Evolutionary conservation across 768 basidiomycete species (phyloP).

Genomic region (Lactifluus subvellereus): DNA sequence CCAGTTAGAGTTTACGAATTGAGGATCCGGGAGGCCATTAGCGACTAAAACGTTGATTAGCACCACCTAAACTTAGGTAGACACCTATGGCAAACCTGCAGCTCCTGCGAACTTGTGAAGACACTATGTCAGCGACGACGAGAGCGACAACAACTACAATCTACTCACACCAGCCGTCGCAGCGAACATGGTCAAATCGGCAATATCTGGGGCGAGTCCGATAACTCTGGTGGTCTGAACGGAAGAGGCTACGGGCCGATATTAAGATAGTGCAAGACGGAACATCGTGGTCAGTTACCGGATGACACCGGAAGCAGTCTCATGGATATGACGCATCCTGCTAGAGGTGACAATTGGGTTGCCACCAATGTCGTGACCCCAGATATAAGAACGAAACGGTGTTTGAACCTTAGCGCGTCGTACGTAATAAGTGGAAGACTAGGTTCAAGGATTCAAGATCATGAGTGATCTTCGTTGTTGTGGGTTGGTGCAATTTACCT

Average conservation of each 20-base stretch:
- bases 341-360: slow-evolving; percentile 52
- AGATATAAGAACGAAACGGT: slow-evolving; percentile 51
- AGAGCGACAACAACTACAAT: slow-evolving; percentile 32
- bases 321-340: slow-evolving; percentile 35
- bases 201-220: slow-evolving; percentile 14
- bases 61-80: slow-evolving; percentile 10
- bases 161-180: slow-evolving; percentile 22
- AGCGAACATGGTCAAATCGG: slow-evolving; percentile 12
- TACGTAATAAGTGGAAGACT: slow-evolving; percentile 18
- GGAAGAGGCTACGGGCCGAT: slow-evolving; percentile 1
- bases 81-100: slow-evolving; percentile 9
- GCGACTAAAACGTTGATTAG: slow-evolving; percentile 44
- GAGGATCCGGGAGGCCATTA: slow-evolving; percentile 46
- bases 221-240: slow-evolving; percentile 9
- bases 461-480: neutral
- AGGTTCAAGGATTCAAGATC: neutral
- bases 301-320: slow-evolving; percentile 26
- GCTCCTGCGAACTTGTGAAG: slow-evolving; percentile 18
- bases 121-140: neutral
- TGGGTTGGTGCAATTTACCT: slow-evolving; percentile 5
- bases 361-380: slow-evolving; percentile 42
- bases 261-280: neutral
- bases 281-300: slow-evolving; percentile 30
- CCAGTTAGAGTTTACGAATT: too few species aligned
- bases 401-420: slow-evolving; percentile 44